Evolutionary conservation across 768 basidiomycete genomes (phyloP), one percentile per base, ranked within the genome.

Genomic region (Nidularia pulvinata): DNA sequence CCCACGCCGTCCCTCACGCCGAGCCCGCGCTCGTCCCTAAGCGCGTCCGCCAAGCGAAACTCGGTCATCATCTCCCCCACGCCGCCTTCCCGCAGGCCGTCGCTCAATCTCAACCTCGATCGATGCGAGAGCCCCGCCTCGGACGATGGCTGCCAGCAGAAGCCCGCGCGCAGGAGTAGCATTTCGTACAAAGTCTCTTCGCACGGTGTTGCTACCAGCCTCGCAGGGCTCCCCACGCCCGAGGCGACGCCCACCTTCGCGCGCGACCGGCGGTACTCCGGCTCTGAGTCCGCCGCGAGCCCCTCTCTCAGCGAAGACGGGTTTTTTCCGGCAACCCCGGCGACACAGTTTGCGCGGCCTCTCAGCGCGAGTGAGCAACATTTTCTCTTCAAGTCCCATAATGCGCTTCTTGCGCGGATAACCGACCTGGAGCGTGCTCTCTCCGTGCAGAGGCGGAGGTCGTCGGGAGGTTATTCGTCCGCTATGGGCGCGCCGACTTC

Each of bases 351-450:
- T 46, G 57, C 69, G 55, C 71, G 81, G 56, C 81, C 87, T 51
- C 81, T 91, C 57, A 86, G 87, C 58, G 74, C 75, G 53, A 84
- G 83, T 65, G 90, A 93, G 68, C 89, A 91, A 61, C 84, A 91
- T 78, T 93, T 93, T 84, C 80, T 91, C 68, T 84, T 86, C 71
- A 89, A 89, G 65, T 89, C 88, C 55, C 91, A 94, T 75, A 84
- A 89, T 55, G 81, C 91, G 50, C 85, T 94, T 57, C 78, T 93
- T 55, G 82, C 86, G 61, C 85, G 91, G 57, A 93, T 93, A 67
- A 84, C 85, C 46, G 90, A 91, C 59, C 74, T 94, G 57, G 91
- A 94, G 68, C 82, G 83, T 59, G 82, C 86, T 25, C 72, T 90
- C 34, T 81, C 78, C 55, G 68, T 68, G 69, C 39, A 42, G 39